Evolutionary conservation across 371 early-diverging fungal genomes (phyloP), one percentile per base, ranked within the genome.

Genomic region (Zychaea mexicana): DNA sequence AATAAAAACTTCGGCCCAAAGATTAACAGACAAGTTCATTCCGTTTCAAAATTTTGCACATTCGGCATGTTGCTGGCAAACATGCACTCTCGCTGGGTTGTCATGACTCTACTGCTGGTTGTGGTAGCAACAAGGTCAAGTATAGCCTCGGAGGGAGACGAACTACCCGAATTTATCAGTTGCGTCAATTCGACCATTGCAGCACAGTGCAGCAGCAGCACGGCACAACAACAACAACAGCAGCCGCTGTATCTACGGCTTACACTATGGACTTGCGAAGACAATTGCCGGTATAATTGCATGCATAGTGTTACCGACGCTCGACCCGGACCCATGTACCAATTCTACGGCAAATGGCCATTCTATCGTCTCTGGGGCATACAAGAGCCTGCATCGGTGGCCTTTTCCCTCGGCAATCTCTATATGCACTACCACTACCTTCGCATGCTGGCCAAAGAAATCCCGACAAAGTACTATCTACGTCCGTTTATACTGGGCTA

Each of bases 351-450:
- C n/a, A 64, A 64, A 52, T 45, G 99, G 99, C 97, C 99, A 4
- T 98, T 98, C 72, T 71, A 83, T 47, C 87, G 99, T 1, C 28
- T 96, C 0, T 68, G 76, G 55, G 98, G 98, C 6, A 85, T 98
- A 63, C 98, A 98, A 77, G 99, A 98, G 71, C 94, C 96, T 0
- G 95, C 94, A 0, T 91, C 94, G 27, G 96, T 96, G 8, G 13
- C 95, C 8, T 97, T 98, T 66, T 94, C 95, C 36, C 52, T 97
- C 7, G 71, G 91, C 13, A 98, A 98, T 70, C 91, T 93, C 1
- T 83, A 71, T 7, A 84, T 85, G 76, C 97, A 97, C 71, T 81
- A 74, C 53, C 69, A 66, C 8, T 84, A 86, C 65, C 85, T 78
- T 72, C 66, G 66, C 10, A 53, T 63, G 17, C 69, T 91, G 5